Conservation (phyloP, 192 early-diverging fungal genomes). For the Mortierella alpina region DNA sequence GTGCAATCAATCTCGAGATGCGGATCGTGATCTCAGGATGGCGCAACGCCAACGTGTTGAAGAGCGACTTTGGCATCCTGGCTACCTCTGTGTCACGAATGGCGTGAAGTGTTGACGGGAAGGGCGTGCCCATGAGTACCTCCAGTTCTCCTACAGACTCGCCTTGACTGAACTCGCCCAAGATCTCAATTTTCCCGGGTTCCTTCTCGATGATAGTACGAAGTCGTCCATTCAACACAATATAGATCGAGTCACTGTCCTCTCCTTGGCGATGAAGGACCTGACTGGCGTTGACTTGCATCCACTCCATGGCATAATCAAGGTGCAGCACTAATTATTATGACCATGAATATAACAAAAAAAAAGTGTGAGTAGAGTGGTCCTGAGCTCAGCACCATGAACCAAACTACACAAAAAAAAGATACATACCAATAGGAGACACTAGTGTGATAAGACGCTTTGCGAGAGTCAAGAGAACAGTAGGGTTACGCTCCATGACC, state of each 20-base stretch:
- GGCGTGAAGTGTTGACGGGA: conserved; percentile 91
- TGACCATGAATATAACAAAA: conserved; percentile 1
- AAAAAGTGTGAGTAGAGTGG: conserved; percentile 1
- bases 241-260: conserved; percentile 87
- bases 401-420: neutral
- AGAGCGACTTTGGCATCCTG: conserved; percentile 94
- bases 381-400: neutral
- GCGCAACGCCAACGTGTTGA: conserved; percentile 88
- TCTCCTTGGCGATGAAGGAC: conserved; percentile 91
- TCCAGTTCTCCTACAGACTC: conserved; percentile 97
- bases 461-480: conserved; percentile 85
- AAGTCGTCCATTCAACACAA: conserved; percentile 94
- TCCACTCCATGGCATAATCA: conserved; percentile 93
- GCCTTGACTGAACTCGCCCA: conserved; percentile 94
- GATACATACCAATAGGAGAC: conserved; percentile 78
- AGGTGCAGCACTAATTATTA: conserved; percentile 70
- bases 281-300: conserved; percentile 92
- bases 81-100: conserved; percentile 98
- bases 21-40: conserved; percentile 94
- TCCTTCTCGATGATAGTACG: conserved; percentile 82
- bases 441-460: conserved; percentile 85
- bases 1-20: conserved; percentile 90
- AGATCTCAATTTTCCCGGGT: conserved; percentile 78
- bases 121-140: conserved; percentile 78
- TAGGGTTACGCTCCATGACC: conserved; percentile 87